Percentiles rank a stretch among this genome's conserved stretches.
Evolutionary conservation across 495 filamentous ascomycete genomes (phyloP).

Genomic region (Xylaria acuta): DNA sequence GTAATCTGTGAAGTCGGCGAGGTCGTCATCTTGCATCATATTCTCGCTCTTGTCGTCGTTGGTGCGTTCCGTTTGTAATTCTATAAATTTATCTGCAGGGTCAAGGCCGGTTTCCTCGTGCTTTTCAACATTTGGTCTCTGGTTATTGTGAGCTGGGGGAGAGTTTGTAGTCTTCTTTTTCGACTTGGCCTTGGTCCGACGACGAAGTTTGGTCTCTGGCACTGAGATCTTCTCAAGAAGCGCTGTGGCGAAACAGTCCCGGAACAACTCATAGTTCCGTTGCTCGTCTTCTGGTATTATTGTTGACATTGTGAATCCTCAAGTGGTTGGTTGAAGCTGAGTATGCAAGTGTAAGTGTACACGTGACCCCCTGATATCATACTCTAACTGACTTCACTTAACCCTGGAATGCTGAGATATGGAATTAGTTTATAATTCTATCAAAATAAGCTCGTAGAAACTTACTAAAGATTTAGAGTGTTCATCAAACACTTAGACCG

Average conservation of each 20-base stretch:
- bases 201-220: conserved; percentile 50
- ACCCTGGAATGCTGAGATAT: background rate
- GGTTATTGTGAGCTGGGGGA: conserved; percentile 29
- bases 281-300: conserved; percentile 32
- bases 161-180: conserved; percentile 44
- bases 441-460: background rate
- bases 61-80: conserved; percentile 27
- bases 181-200: conserved; percentile 47
- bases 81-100: background rate
- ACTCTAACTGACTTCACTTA: background rate
- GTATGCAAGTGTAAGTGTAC: background rate
- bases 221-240: conserved; percentile 58
- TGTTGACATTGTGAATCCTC: conserved; percentile 17
- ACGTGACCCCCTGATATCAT: background rate
- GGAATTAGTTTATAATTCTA: background rate
- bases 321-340: background rate
- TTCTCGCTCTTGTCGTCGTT: conserved; percentile 25
- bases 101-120: background rate
- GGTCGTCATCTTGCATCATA: conserved; percentile 59
- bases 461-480: background rate
- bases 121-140: background rate
- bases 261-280: conserved; percentile 71
- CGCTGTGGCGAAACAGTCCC: conserved; percentile 63
- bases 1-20: conserved; percentile 79
- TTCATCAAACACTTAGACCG: background rate